Evolutionary conservation across 371 early-diverging fungal species (phyloP), one percentile per base, ranked within the genome.

Genomic region (Haplosporangium sp.): DNA sequence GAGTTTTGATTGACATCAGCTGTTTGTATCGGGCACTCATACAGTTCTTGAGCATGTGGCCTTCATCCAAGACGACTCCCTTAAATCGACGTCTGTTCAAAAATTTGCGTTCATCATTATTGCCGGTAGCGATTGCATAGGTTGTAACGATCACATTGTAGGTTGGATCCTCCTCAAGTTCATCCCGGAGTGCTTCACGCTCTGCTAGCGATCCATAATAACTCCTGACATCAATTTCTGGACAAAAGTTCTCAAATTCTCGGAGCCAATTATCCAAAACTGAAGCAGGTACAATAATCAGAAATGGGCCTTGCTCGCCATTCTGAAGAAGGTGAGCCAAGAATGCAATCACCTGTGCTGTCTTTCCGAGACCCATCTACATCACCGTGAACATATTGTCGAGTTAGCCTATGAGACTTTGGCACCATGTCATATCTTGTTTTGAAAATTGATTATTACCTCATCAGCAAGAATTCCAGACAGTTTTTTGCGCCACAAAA

Each of bases 281-380:
- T n/a, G 96, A 96, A 1, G 96, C 86, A 11, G 97, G 97, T 2
- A 96, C 96, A 27, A 97, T 86, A n/a, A 97, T 86, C 19, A 97
- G 64, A 82, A 94, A 94, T 7, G 95, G 95, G 0, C 95, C 95
- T 7, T 72, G 58, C 20, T 87, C 84, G 0, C 88, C 90, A 15
- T 84, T 69, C 57, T 92, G 91, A 3, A 86, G 72, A 13, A 95
- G 85, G 15, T 88, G 86, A 13, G 92, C 92, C 44, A 99, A 66
- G 65, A 97, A 95, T 39, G 93, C 85, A 71, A 99, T 98, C 6
- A 96, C 95, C 76, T 98, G 98, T 8, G 97, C 94, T 4, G 99
- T 98, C 84, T 99, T 99, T n/a, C 99, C 99, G 10, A 99, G 90
- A 7, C 98, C 99, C 97, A 96, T 97, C 87, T 88, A 68, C 9